A percentile compares a stretch with the other conserved stretches of the same genome.
These are phyloP conservation scores for Scheffersomyces ergatensis DNA, from an alignment of 805 yeast genomes.

Conservation along the genomic window DNA sequence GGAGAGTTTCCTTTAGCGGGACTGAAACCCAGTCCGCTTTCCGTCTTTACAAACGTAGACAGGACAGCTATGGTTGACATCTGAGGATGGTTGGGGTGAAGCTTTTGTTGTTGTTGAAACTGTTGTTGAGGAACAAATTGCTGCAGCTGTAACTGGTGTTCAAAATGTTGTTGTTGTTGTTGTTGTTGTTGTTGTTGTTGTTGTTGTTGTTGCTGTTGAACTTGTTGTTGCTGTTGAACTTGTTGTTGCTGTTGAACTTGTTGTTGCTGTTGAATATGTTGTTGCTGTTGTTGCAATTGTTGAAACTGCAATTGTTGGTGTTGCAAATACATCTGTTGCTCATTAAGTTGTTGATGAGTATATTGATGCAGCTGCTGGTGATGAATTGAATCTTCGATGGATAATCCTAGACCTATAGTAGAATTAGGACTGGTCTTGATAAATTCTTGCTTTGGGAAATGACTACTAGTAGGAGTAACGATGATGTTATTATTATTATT, in stretches of 20 bases:
- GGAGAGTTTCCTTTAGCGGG: not conserved
- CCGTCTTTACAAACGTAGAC: not conserved
- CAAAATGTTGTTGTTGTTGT: not conserved
- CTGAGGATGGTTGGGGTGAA: not conserved
- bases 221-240: not conserved
- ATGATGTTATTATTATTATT: not conserved
- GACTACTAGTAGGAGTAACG: too few relatives aligned
- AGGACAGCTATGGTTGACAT: not conserved
- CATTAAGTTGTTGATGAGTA: not conserved
- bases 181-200: not conserved
- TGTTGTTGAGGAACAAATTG: not conserved
- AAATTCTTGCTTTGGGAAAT: not conserved
- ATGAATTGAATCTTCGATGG: not conserved
- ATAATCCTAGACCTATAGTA: not conserved
- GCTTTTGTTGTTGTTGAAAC: not conserved
- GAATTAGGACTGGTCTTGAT: not conserved
- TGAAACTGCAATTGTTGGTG: not conserved
- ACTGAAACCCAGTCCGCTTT: not conserved
- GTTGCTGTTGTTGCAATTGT: constrained; percentile 2
- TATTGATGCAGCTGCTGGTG: not conserved
- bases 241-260: not conserved
- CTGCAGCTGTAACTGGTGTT: not conserved
- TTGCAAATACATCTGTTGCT: not conserved
- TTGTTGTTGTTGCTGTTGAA: not conserved
- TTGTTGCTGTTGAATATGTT: not conserved